Conservation (phyloP, 2,329 filamentous ascomycete genomes). For the Fusarium udum region DNA sequence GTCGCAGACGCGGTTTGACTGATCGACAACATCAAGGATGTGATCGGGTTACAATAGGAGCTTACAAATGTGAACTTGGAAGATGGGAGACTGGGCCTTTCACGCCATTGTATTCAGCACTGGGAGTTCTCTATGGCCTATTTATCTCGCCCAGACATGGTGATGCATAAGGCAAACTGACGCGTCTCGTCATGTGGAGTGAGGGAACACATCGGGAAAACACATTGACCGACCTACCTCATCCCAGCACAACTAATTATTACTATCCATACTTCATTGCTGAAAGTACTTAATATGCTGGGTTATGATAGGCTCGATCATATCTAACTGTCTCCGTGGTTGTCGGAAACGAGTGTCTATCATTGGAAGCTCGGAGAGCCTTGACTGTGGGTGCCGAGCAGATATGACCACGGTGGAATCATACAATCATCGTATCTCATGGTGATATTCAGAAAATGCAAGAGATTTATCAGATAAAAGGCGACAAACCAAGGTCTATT, state of each 20-base stretch:
- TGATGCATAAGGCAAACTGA: neutral
- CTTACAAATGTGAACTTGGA: neutral
- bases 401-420: neutral
- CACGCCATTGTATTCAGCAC: too few relatives aligned
- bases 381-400: neutral
- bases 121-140: too few relatives aligned
- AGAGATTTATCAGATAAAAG: neutral
- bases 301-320: neutral
- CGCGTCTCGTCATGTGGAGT: neutral
- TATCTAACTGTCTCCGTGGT: neutral
- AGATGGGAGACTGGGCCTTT: too few relatives aligned
- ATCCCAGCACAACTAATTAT: neutral
- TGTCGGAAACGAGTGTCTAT: too few relatives aligned
- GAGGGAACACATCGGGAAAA: neutral
- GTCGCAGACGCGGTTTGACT: neutral
- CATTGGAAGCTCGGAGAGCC: too few relatives aligned
- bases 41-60: neutral
- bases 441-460: rapidly evolving
- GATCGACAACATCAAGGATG: neutral
- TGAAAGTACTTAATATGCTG: rapidly evolving
- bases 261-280: rapidly evolving
- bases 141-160: too few relatives aligned
- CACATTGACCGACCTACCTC: neutral
- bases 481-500: rapidly evolving
- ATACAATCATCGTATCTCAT: neutral